Percentiles rank a stretch among this genome's conserved stretches.
phyloP scores from a whole-genome alignment of 352 stramenopile species.

The Plasmopara muralis region DNA sequence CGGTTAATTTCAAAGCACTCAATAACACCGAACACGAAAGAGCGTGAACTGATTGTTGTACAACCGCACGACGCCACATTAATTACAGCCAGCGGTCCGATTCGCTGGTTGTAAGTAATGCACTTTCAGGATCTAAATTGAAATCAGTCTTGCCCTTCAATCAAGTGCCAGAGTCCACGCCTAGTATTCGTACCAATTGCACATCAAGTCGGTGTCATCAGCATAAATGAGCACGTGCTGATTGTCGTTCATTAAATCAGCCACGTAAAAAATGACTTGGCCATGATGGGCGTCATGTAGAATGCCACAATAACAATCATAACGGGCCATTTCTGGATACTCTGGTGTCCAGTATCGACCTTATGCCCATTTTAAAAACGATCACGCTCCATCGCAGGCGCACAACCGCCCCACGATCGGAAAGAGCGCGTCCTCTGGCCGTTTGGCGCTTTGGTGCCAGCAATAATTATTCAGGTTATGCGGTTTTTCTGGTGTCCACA shows the following conservation, averaged over 20 bases:
- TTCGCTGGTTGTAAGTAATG: constrained; percentile 8
- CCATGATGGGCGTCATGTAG: too few relatives aligned
- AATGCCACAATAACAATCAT: too few relatives aligned
- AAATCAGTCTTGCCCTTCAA: constrained; percentile 19
- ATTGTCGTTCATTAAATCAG: too few relatives aligned
- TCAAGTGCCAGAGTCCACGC: too few relatives aligned
- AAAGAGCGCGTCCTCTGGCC: constrained; percentile 13
- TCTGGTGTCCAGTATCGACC: not conserved
- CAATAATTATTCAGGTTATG: constrained; percentile 19
- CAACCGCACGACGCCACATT: constrained; percentile 11
- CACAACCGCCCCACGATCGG: constrained; percentile 18
- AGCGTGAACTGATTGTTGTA: too few relatives aligned
- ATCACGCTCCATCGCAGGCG: constrained; percentile 13
- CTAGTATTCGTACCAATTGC: too few relatives aligned
- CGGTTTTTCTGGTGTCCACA: not conserved
- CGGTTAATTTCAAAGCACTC: too few relatives aligned
- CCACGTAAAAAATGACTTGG: too few relatives aligned
- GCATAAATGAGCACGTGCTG: too few relatives aligned
- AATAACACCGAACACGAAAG: too few relatives aligned
- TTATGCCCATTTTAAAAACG: constrained; percentile 9
- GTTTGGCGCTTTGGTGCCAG: constrained; percentile 11
- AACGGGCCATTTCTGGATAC: not conserved
- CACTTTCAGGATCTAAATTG: too few relatives aligned
- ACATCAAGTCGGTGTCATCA: too few relatives aligned
- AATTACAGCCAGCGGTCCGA: constrained; percentile 11